Percentiles rank a stretch among this genome's conserved stretches.
phyloP scores from a whole-genome alignment of 2,329 filamentous ascomycete species.

The Metarhizium brunneum region DNA sequence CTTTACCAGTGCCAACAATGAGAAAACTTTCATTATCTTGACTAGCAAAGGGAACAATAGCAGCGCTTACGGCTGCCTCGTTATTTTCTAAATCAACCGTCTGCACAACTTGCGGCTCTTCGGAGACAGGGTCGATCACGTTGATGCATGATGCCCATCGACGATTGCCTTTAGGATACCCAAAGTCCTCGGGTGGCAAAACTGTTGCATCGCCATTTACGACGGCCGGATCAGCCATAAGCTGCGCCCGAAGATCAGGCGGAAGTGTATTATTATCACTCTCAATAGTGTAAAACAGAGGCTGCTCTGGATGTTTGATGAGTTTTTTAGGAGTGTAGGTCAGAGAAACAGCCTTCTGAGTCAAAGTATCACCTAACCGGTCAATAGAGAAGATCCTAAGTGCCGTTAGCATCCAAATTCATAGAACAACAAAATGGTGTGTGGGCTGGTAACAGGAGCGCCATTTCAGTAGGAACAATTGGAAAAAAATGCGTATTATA shows the following conservation, averaged over 20 bases:
- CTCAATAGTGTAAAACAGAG: constrained; percentile 90
- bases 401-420: constrained; percentile 3
- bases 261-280: constrained; percentile 87
- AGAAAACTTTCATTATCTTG: constrained; percentile 85
- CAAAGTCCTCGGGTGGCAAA: constrained; percentile 74
- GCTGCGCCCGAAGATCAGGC: constrained; percentile 62
- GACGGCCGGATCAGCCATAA: constrained; percentile 62
- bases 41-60: constrained; percentile 75
- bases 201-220: constrained; percentile 64
- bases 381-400: constrained; percentile 81
- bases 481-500: constrained; percentile 45
- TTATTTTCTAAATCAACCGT: constrained; percentile 81
- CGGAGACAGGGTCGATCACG: constrained; percentile 71
- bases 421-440: background rate
- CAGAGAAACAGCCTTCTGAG: constrained; percentile 77
- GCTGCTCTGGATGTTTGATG: constrained; percentile 76
- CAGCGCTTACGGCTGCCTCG: constrained; percentile 81
- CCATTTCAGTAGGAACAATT: constrained; percentile 96
- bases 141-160: constrained; percentile 97
- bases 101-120: constrained; percentile 61
- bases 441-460: constrained; percentile 11
- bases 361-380: constrained; percentile 73
- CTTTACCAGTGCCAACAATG: constrained; percentile 89
- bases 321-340: constrained; percentile 86
- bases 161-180: constrained; percentile 71